Percentiles rank a stretch among this genome's conserved stretches.
Evolutionary conservation across 176 grass and related monocot genomes (phyloP).

Genomic region (Coix lacrymajobi): DNA sequence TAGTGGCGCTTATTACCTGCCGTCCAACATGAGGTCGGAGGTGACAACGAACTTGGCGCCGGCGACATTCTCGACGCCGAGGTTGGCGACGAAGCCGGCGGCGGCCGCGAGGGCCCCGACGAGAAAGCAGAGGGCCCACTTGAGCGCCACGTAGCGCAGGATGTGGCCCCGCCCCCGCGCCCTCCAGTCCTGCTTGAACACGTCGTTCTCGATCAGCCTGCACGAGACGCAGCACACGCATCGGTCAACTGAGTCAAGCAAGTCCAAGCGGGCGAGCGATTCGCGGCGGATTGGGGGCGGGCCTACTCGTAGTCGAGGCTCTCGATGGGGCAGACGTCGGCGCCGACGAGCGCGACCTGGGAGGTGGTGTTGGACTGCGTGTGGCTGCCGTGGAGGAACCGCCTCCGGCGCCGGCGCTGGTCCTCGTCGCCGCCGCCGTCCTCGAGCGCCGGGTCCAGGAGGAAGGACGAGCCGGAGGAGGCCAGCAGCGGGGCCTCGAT

Average conservation of each 20-base stretch:
- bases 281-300: not conserved
- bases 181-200: conserved; percentile 95
- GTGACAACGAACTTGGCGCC: conserved; percentile 86
- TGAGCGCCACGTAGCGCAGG: conserved; percentile 72
- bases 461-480: conserved; percentile 21
- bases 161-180: conserved; percentile 44
- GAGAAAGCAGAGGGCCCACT: conserved; percentile 87
- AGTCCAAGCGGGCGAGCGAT: not conserved
- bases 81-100: conserved; percentile 66
- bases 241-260: not conserved
- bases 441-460: conserved; percentile 33
- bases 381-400: conserved; percentile 38
- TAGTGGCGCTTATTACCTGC: conserved; percentile 54
- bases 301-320: conserved; percentile 93
- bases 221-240: not conserved
- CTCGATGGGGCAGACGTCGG: conserved; percentile 72
- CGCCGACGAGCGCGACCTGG: conserved; percentile 83
- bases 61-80: conserved; percentile 91
- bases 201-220: conserved; percentile 88
- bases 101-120: conserved; percentile 53
- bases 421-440: conserved; percentile 18
- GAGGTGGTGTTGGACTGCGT: conserved; percentile 70
- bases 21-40: conserved; percentile 68
- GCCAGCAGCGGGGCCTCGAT: conserved; percentile 40
- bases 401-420: conserved; percentile 5